Conservation (phyloP, 805 yeast genomes). For the Candida palmyrensis region DNA sequence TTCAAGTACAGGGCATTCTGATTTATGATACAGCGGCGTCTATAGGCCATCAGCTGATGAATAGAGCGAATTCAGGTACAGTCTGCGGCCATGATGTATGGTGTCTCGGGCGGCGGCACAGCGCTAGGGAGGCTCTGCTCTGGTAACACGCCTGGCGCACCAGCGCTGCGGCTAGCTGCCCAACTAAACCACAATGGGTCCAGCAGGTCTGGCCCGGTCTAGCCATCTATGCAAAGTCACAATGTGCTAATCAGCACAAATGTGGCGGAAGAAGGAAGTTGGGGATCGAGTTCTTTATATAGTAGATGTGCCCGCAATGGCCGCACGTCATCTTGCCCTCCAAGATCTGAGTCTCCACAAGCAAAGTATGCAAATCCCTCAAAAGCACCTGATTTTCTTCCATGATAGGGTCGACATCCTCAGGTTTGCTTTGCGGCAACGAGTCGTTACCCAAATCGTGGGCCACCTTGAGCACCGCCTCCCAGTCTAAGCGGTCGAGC, state of each 20-base stretch:
- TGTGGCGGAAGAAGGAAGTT: conserved; percentile 94
- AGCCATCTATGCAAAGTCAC: too few species aligned
- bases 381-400: conserved; percentile 52
- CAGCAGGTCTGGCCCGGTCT: too few species aligned
- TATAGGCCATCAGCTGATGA: too few species aligned
- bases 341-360: conserved; percentile 78
- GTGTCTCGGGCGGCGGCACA: too few species aligned
- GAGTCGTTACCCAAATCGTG: conserved; percentile 56
- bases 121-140: too few species aligned
- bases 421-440: conserved; percentile 61
- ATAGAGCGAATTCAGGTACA: too few species aligned
- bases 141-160: too few species aligned
- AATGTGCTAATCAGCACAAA: conserved; percentile 61
- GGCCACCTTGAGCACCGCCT: conserved; percentile 74
- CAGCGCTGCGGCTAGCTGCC: too few species aligned
- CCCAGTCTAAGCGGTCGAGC: conserved; percentile 84
- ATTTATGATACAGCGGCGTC: too few species aligned
- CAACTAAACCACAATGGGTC: too few species aligned
- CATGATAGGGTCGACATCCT: conserved; percentile 45
- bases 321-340: conserved; percentile 89
- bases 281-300: conserved; percentile 90
- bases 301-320: conserved; percentile 81
- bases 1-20: too few species aligned
- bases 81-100: too few species aligned
- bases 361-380: conserved; percentile 68